Percentiles rank a stretch among this genome's conserved stretches.
Conservation (phyloP, 2,329 filamentous ascomycete species). For the Fusarium graminum region DNA sequence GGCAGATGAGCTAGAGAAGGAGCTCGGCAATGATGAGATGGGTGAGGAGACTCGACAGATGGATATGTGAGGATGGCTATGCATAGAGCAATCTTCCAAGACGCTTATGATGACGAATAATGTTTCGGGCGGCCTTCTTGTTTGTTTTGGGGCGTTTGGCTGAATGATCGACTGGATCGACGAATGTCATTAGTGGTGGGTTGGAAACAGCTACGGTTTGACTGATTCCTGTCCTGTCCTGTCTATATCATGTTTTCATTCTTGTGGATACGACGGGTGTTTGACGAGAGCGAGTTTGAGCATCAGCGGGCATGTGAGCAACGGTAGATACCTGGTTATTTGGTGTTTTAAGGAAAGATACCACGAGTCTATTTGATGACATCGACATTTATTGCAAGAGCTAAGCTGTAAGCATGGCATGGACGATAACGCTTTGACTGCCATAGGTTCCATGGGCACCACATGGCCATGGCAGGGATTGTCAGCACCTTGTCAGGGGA, state of each 20-base stretch:
- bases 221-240: slow-evolving; percentile 32
- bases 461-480: slow-evolving; percentile 40
- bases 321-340: slow-evolving; percentile 41
- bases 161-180: slow-evolving; percentile 18
- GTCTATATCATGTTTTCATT: slow-evolving; percentile 30
- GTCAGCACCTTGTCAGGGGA: slow-evolving; percentile 27
- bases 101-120: slow-evolving; percentile 44
- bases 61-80: slow-evolving; percentile 52
- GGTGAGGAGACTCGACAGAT: slow-evolving; percentile 66
- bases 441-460: slow-evolving; percentile 34
- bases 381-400: slow-evolving; percentile 9
- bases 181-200: slow-evolving; percentile 2
- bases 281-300: slow-evolving; percentile 28
- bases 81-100: slow-evolving; percentile 37
- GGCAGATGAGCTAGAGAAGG: slow-evolving; percentile 90
- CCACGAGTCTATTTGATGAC: slow-evolving; percentile 28
- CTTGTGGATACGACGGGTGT: slow-evolving; percentile 20
- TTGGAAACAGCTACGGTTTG: slow-evolving; percentile 31
- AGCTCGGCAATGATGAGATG: slow-evolving; percentile 75
- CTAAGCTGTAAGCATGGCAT: slow-evolving; percentile 1
- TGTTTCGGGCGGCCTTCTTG: slow-evolving; percentile 36
- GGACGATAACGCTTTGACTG: neutral
- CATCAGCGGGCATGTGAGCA: slow-evolving; percentile 16
- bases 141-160: slow-evolving; percentile 42
- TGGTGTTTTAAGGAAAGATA: slow-evolving; percentile 40